Base-by-base conservation (phyloP, 106 monocot species). In the Dendrobium chrysotoxum region DNA sequence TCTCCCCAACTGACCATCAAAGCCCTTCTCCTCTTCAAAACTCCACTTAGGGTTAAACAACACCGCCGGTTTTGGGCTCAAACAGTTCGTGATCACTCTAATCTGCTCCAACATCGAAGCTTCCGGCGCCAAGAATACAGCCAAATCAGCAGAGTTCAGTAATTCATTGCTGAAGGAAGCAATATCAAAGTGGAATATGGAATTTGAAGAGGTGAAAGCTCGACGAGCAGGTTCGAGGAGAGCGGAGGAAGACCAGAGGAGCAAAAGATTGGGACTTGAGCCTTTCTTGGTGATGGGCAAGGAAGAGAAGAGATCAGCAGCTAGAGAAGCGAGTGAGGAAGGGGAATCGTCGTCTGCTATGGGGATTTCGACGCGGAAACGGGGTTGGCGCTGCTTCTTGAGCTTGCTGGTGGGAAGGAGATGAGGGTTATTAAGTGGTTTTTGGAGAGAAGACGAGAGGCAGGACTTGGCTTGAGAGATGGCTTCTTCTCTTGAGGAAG, bases 21-120 rank as follows among this genome's bases (percentile, higher is more conserved):
- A 81, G 5, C 74, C 85, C 35, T 78, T 75, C 80, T 94, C 91
- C 61, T 93, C 92, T 23, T 93, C 98, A 76, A 91, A 91, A 21
- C 78, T 84, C 98, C 98, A 98, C 26, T 54, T 85, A 30, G 98
- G 98, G 79, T 98, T 98, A 81, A 98, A 93, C 82, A 98, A 39
- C 13, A 98, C 85, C 30, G 90, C 85, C 13, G 98, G 98, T 78
- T 85, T 95, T 11, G 91, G 89, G 74, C 88, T 70, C 66, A 93
- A 12, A 11, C 12, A 71, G n/a, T 80, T 79, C 15, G 88, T 54
- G 35, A 95, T n/a, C 30, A 25, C 57, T 66, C 78, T 92, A 10
- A 95, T 72, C 3, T 87, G 77, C 18, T 83, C 91, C 85, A 95
- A 30, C 71, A 82, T 85, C 18, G 89, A 78, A 17, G 77, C 50